Evolutionary conservation across 495 filamentous ascomycete species (phyloP), one percentile per base, ranked within the genome.

Genomic region (Penicillium cataractarum): DNA sequence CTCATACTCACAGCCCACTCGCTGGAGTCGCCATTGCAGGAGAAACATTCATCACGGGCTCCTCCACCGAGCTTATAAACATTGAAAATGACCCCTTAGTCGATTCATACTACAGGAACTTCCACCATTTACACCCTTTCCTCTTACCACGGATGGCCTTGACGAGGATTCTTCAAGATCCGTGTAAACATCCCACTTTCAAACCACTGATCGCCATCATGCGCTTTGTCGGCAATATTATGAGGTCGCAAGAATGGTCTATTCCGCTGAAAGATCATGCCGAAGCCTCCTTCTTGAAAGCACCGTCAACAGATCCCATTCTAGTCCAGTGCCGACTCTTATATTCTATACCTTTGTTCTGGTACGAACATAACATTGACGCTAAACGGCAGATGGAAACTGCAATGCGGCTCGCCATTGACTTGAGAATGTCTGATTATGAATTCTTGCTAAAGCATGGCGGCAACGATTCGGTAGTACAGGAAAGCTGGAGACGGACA

Each of bases 231-330:
- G 73, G 73, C 50, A 33, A 71, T 65, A 67, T 76, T 35, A 68
- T 65, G 21, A 57, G 54, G 5, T 33, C 63, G 26, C 64, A 56
- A 17, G 57, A 67, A 57, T 74, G 65, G 64, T 66, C 71, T 17
- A 52, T 22, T 13, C 37, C 62, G n/a, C 58, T 71, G 2, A 57
- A 67, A 33, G 60, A 67, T n/a, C 17, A 65, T 26, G 61, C 57
- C 22, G 71, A 73, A 40, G n/a, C 57, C 6, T 70, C 37, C 83
- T 85, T 84, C 76, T 86, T 62, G 81, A 84, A 61, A 83, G 82
- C 32, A 81, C 85, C 42, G 79, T 87, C 62, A 75, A 82, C 57
- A 70, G 83, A 74, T 60, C 68, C 73, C 2, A 52, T 67, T 39
- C 27, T 67, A 33, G 70, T 76, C 31, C 75, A 73, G 53, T 70